Base-by-base conservation (phyloP, 1,284 basidiomycete species). In the Naganishia sp. region DNA sequence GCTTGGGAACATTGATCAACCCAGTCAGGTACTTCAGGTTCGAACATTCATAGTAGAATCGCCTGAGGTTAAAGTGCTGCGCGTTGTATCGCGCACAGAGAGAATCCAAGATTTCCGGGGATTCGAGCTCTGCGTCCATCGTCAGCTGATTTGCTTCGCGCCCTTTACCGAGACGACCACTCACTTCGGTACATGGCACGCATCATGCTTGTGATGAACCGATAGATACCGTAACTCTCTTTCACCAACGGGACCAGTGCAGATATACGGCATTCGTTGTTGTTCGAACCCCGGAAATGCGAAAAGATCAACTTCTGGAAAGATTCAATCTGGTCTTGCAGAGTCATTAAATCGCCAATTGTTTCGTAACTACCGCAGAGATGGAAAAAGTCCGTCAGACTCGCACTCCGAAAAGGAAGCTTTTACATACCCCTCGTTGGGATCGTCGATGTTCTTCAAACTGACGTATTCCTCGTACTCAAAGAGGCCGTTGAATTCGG, bases 401-500 rank as follows among this genome's bases (percentile, higher is more conserved):
- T 13, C 36, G 13, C 1, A 7, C 7, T 39, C 2, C 6, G 10
- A 39, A 7, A 39, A 39, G 36, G 36, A 10, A 55, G 25, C 33
- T 18, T 28, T 64, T 7, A 78, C 87, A 70, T 77, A 95, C 92
- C 94, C 94, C 83, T 97, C 94, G 76, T 97, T 96, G 10, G 94
- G 94, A 82, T 97, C 93, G 77, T 96, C 92, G 70, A 97, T 95
- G 53, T 92, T 92, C 79, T 95, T 94, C 72, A 97, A 82, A 25
- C 90, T 92, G 72, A 97, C 87, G 78, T 97, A 97, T 80, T 97
- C 94, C 75, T 96, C 93, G 73, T 97, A 97, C 79, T 97, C 94
- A 75, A 96, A 96, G 18, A 96, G 81, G 28, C 94, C 94, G 79
- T 96, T 96, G 81, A 97, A 97, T 78, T 96, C 94, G 1, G 91